phyloP scores from a whole-genome alignment of 257 asterid genomes.

The Gentiana macrophylla region DNA sequence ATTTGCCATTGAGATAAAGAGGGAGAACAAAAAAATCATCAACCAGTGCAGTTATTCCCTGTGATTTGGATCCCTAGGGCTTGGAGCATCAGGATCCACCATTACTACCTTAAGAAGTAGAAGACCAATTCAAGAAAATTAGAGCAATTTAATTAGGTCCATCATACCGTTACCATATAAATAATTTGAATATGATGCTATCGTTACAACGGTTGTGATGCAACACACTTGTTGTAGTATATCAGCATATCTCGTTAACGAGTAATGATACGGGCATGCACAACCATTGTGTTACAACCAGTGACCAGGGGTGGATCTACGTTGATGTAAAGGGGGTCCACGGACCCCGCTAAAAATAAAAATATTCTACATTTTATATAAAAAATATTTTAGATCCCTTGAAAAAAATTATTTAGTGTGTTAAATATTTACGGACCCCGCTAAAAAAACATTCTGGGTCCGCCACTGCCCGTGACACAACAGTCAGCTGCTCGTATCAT shows the following conservation, averaged over 20 bases:
- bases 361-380: neutral
- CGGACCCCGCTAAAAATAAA: no score
- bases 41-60: slow-evolving; percentile 59
- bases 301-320: neutral
- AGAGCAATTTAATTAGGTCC: neutral
- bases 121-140: neutral
- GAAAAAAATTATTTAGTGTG: no score
- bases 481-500: neutral
- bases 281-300: neutral
- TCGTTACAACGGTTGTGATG: no score
- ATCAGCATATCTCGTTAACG: neutral
- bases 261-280: neutral
- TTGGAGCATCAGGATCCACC: slow-evolving; percentile 66
- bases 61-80: slow-evolving; percentile 16
- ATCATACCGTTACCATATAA: no score
- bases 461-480: neutral
- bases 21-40: neutral
- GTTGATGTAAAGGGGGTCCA: no score
- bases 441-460: no score
- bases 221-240: no score
- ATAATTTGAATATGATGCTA: no score
- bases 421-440: no score
- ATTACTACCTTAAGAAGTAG: slow-evolving; percentile 22
- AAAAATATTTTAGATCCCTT: neutral
- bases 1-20: neutral